phyloP scores from a whole-genome alignment of 371 early-diverging fungal genomes.

The Conidiobolus incongruus region DNA sequence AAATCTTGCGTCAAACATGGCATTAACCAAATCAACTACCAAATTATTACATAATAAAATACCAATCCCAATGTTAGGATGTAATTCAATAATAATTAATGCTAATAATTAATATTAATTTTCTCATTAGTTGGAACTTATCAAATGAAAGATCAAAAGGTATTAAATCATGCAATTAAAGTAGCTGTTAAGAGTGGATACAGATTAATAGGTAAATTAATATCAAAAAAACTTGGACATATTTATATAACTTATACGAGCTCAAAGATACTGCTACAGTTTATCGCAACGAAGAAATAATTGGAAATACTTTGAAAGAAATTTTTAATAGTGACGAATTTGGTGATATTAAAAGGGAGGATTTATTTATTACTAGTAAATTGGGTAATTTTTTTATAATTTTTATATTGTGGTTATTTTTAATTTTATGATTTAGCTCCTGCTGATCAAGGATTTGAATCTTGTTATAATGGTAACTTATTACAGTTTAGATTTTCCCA shows the following conservation, averaged over 20 bases:
- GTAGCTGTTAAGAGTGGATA: constrained; percentile 38
- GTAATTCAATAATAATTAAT: too few species aligned
- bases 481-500: constrained; percentile 36
- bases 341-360: constrained; percentile 28
- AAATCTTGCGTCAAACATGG: too few species aligned
- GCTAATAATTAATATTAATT: neutral
- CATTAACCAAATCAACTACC: too few species aligned
- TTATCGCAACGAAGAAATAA: constrained; percentile 66
- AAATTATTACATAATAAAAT: too few species aligned
- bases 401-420: neutral
- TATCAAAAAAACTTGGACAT: neutral
- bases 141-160: constrained; percentile 23
- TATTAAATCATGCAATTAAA: constrained; percentile 17
- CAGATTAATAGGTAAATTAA: constrained; percentile 33
- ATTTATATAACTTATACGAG: neutral
- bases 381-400: constrained; percentile 23
- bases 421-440: constrained; percentile 23
- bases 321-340: constrained; percentile 27
- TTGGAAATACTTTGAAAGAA: constrained; percentile 46
- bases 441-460: constrained; percentile 52
- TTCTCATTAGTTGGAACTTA: constrained; percentile 39
- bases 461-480: constrained; percentile 50
- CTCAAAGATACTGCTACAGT: constrained; percentile 16
- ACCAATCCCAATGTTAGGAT: too few species aligned
- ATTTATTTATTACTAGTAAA: constrained; percentile 76